Evolutionary conservation across 2,329 filamentous ascomycete genomes (phyloP), one percentile per base, ranked within the genome.

Genomic region (Calonectria henricotiae): DNA sequence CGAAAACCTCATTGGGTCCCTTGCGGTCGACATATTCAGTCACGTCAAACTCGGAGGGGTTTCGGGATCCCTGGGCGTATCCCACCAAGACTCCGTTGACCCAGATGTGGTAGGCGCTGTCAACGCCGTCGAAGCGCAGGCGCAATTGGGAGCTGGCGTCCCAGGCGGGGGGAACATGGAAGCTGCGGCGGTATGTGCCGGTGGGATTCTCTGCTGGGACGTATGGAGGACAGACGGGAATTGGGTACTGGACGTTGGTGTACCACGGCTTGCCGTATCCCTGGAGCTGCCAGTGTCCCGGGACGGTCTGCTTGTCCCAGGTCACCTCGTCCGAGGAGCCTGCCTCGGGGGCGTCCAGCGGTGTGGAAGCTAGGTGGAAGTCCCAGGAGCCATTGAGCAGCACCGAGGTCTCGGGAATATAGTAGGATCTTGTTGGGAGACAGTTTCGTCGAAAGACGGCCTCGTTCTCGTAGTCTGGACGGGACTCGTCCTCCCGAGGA

Each of bases 201-300:
- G 89, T 92, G 3, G 90, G 89, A 66, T 93, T 93, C 61, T 91
- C 86, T 0, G 85, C 85, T 0, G 91, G 89, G 2, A 91, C 87
- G 72, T 88, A 82, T 0, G 92, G 92, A 17, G 92, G 91, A 69
- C 88, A 87, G 1, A 91, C 89, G 0, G 90, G 90, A 68, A 93
- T 90, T 0, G 90, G 91, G 70, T 87, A 93, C 62, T 89, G 85
- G 30, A 91, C 85, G 73, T 93, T 94, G 11, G 91, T 93, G 76
- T 94, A 93, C 73, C 91, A 89, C 0, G 92, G 92, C 62, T 84
- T 80, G 13, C 91, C 91, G 76, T 90, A 89, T 30, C 91, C 91
- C 80, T 93, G 89, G 5, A 92, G 82, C 80, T 93, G 91, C 92
- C 92, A 94, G 76, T 91, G 89, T 3, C 89, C 89, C 0, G 91